A percentile compares a stretch with the other conserved stretches of the same genome.
phyloP scores from a whole-genome alignment of 371 early-diverging fungal species.

The Mortierella sp. region DNA sequence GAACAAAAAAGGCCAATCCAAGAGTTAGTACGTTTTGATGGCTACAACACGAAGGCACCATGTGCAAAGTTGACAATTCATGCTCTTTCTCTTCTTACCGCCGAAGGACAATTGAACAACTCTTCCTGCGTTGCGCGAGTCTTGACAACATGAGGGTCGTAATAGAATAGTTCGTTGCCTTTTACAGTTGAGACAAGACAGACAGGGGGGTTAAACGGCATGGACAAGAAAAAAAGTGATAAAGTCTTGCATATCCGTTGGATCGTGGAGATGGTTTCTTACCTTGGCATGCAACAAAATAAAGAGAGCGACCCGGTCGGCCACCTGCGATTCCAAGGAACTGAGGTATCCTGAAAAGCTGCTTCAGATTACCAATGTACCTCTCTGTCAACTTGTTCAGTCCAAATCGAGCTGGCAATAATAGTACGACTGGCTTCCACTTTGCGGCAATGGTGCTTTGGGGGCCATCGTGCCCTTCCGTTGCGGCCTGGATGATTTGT shows the following conservation, averaged over 20 bases:
- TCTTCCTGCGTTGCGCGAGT: conserved; percentile 70
- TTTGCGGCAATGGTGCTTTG: background rate
- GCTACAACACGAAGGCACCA: background rate
- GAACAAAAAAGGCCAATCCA: background rate
- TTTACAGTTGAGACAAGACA: background rate
- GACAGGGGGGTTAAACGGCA: no score
- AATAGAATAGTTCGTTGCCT: conserved; percentile 85
- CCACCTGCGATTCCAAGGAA: conserved; percentile 93
- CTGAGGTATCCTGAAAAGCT: conserved; percentile 77
- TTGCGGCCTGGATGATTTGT: conserved; percentile 6
- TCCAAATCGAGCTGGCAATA: conserved; percentile 89
- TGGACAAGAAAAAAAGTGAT: no score
- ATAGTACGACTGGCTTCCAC: conserved; percentile 78
- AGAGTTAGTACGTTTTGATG: conserved; percentile 57
- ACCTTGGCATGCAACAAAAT: conserved; percentile 38
- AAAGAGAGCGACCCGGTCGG: conserved; percentile 26
- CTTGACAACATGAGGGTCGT: conserved; percentile 92
- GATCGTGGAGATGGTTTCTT: background rate
- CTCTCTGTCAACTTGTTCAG: conserved; percentile 84
- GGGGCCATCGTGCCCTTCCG: background rate
- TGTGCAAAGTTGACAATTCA: background rate
- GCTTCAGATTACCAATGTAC: conserved; percentile 66
- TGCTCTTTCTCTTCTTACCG: conserved; percentile 31
- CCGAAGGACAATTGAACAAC: conserved; percentile 56
- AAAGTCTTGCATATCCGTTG: no score